Base-by-base conservation (phyloP, 306 rosid species). In the Quercus agrifolia region DNA sequence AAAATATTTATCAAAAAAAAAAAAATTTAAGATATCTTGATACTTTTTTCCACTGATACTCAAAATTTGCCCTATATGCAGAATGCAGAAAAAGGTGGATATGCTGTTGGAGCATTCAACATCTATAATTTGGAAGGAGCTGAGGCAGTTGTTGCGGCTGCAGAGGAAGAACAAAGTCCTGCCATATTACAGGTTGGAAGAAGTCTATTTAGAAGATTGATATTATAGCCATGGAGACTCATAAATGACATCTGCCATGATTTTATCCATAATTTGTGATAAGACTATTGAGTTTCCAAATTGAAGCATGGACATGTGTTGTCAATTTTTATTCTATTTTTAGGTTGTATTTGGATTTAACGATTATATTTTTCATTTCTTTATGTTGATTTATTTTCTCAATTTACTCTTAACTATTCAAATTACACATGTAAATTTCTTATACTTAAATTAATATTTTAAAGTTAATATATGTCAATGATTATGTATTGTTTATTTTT, bases 81-180 rank as follows among this genome's bases (percentile, higher is more conserved):
- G 99, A 84, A 81, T 71, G 99, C 99, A 67, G 97, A 88, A 81
- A 83, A 79, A 62, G 99, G 97, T 70, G 91, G 95, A 78, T 94
- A 92, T 86, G 97, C 99, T 77, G 90, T 94, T 74, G 99, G 99
- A 86, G 99, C 99, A n/a, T 94, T 94, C 85, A 94, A 92, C 28
- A 92, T 94, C 59, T 94, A 94, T 78, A 94, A 94, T 91, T 84
- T 94, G 89, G 97, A 94, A 92, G 99, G 97, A 86, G 95, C 84
- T 66, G 90, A 90, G 82, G 97, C 99, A 56, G 95, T 94, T 81
- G 88, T 92, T 74, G 86, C 97, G 78, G 99, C 99, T 41, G 99
- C 97, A 55, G 99, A 94, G 80, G 93, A 92, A 90, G 85, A 87
- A 86, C 87, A 77, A 41, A 94, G 99, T 83, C 97, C 99, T 73